Conservation (phyloP, 108 stramenopile species). For the Aurantiochytrium sp. region DNA sequence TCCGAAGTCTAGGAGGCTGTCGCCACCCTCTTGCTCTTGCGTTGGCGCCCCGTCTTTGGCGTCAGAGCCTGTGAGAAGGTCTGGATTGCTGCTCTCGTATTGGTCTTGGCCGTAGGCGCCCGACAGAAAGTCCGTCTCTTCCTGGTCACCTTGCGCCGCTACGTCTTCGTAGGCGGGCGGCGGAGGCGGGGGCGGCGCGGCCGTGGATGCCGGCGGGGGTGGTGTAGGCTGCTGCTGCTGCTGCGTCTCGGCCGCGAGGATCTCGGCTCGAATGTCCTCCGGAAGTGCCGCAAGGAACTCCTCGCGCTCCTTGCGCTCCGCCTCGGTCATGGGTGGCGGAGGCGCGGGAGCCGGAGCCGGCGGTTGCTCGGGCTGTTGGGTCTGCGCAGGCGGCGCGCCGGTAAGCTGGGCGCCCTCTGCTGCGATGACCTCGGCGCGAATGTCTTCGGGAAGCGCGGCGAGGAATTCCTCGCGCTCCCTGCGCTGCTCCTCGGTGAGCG, state of each 20-base stretch:
- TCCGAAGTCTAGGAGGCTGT: too few relatives aligned
- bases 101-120: too few relatives aligned
- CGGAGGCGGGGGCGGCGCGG: too few relatives aligned
- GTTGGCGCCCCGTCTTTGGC: too few relatives aligned
- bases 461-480: conserved; percentile 4
- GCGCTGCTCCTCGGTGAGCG: background rate
- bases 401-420: background rate
- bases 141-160: too few relatives aligned
- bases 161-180: too few relatives aligned
- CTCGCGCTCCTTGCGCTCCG: background rate
- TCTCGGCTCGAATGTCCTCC: background rate
- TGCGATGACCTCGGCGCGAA: background rate
- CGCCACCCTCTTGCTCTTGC: too few relatives aligned
- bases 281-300: conserved; percentile 6
- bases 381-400: background rate
- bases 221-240: background rate
- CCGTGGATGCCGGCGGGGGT: background rate
- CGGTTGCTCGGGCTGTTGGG: background rate
- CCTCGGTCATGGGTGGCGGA: background rate
- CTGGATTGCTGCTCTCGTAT: too few relatives aligned
- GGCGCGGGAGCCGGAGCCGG: background rate
- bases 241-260: background rate
- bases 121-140: too few relatives aligned
- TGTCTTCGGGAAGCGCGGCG: background rate
- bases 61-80: too few relatives aligned